phyloP scores from a whole-genome alignment of 2,329 filamentous ascomycete genomes.

The Fonsecaea pedrosoi region DNA sequence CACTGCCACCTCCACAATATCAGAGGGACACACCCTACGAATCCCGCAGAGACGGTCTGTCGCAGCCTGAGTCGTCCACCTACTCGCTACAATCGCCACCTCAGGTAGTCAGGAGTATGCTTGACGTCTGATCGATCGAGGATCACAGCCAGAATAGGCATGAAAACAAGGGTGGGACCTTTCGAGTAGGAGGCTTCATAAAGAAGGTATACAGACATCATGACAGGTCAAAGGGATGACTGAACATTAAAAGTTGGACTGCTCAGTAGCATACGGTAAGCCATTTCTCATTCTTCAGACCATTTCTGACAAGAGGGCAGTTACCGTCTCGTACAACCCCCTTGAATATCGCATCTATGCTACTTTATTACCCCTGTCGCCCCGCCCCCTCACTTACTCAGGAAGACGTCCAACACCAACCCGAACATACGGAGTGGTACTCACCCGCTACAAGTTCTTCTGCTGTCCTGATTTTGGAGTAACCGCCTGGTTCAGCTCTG shows the following conservation, averaged over 20 bases:
- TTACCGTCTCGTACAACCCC: neutral
- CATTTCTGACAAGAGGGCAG: neutral
- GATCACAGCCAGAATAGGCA: neutral
- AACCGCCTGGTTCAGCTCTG: neutral
- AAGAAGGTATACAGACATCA: neutral
- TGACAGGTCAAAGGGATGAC: neutral
- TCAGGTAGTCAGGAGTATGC: slow-evolving; percentile 51
- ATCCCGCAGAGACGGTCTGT: slow-evolving; percentile 25
- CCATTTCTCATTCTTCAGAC: neutral
- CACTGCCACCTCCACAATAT: neutral
- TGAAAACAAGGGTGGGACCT: neutral
- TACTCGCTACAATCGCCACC: slow-evolving; percentile 35
- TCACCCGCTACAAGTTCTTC: neutral
- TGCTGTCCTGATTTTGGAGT: neutral
- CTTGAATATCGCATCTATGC: neutral
- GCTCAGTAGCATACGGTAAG: neutral
- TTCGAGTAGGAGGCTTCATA: neutral
- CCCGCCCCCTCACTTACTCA: too few relatives aligned
- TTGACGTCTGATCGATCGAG: slow-evolving; percentile 46
- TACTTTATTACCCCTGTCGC: too few relatives aligned
- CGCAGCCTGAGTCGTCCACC: slow-evolving; percentile 26
- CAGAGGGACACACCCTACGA: slow-evolving; percentile 16
- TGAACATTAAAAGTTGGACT: neutral
- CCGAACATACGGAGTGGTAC: neutral
- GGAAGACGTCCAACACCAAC: neutral